Evolutionary conservation across 768 basidiomycete species (phyloP).

Genomic region (Pleurotus eryngii): DNA sequence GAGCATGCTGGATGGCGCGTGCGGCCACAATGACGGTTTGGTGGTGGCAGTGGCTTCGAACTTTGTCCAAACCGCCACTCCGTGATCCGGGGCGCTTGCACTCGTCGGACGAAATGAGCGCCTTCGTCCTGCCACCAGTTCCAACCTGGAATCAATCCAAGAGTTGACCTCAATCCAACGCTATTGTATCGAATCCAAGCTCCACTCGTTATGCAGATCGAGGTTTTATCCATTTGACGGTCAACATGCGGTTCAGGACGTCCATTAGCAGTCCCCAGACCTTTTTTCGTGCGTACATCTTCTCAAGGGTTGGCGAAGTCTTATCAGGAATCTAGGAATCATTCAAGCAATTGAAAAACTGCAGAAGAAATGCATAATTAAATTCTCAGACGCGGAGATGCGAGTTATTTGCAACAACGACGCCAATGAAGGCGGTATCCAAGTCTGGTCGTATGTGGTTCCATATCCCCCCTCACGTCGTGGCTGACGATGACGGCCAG

Average conservation of each 20-base stretch:
- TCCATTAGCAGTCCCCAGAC: constrained; percentile 1
- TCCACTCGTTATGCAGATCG: too few species aligned
- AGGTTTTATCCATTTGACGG: too few species aligned
- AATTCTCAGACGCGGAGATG: constrained; percentile 71
- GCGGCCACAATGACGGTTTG: too few species aligned
- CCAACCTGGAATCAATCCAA: too few species aligned
- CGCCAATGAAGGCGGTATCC: constrained; percentile 77
- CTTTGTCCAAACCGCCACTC: too few species aligned
- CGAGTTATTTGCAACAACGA: constrained; percentile 83
- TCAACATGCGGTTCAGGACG: constrained; percentile 1
- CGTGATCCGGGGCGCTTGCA: too few species aligned
- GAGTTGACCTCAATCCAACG: too few species aligned
- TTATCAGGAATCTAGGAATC: constrained; percentile 45
- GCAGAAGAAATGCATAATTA: constrained; percentile 81
- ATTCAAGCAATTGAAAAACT: constrained; percentile 81
- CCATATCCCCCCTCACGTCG: not conserved
- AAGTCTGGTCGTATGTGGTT: constrained; percentile 67
- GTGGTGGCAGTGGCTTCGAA: too few species aligned
- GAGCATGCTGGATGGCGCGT: too few species aligned
- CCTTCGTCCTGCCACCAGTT: too few species aligned
- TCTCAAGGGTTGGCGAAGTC: not conserved
- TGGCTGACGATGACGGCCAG: constrained; percentile 25
- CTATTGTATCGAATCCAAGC: too few species aligned
- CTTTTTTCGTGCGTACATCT: not conserved
- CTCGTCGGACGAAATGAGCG: too few species aligned